These are phyloP conservation scores for Colletotrichum liaoningense DNA, from an alignment of 2,329 filamentous ascomycete genomes.

Conservation along the genomic window DNA sequence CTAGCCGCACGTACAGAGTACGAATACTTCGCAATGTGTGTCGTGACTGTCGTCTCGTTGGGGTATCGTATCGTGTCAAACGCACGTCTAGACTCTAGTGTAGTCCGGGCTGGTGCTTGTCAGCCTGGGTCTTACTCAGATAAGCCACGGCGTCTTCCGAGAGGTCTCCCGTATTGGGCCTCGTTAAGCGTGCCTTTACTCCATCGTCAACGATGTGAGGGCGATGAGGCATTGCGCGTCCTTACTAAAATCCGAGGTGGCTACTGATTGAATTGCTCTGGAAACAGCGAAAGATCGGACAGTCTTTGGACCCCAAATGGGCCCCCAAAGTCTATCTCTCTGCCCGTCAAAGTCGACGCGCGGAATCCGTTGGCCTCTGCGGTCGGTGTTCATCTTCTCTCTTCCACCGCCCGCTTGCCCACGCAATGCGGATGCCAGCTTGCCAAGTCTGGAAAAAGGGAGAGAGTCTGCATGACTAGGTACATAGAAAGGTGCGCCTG, in stretches of 20 bases:
- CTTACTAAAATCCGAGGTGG: no score
- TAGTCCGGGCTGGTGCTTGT: neutral
- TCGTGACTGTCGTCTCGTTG: neutral
- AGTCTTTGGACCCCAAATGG: neutral
- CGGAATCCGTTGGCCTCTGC: constrained; percentile 11
- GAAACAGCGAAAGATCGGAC: neutral
- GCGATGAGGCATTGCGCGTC: no score
- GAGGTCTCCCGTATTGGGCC: neutral
- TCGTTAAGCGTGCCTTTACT: neutral
- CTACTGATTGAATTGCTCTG: neutral
- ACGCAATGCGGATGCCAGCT: constrained; percentile 5
- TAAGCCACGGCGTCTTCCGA: neutral
- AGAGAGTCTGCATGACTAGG: neutral
- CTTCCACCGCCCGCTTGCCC: neutral
- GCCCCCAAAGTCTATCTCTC: neutral
- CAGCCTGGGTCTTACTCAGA: neutral
- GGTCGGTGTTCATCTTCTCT: constrained; percentile 7
- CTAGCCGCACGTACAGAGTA: neutral
- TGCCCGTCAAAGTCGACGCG: neutral
- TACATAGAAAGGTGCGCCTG: neutral
- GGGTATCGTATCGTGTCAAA: constrained; percentile 2
- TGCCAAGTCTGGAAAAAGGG: constrained; percentile 8
- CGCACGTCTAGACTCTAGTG: neutral
- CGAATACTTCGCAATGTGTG: neutral
- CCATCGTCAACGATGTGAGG: neutral